Percentiles rank a stretch among this genome's conserved stretches.
Evolutionary conservation across 768 basidiomycete species (phyloP).

Genomic region (Sporobolomyces pararoseus): DNA sequence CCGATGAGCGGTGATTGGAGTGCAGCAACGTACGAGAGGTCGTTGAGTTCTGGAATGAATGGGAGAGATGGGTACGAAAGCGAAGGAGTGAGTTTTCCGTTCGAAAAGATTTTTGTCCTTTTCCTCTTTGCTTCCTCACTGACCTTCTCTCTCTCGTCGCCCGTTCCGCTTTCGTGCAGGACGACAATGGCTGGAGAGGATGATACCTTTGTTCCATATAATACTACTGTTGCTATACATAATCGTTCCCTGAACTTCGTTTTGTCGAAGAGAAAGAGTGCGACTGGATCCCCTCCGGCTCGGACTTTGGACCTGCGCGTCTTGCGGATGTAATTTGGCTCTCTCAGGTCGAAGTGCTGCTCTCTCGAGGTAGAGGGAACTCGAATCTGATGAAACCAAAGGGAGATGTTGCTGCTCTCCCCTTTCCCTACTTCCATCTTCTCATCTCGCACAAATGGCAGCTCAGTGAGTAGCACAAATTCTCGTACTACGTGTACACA

Average conservation of each 20-base stretch:
- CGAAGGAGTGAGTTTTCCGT: constrained; percentile 13
- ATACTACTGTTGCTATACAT: background rate
- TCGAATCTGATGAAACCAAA: background rate
- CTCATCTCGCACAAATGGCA: constrained; percentile 16
- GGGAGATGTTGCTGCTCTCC: background rate
- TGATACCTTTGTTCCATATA: background rate
- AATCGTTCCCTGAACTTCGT: no score
- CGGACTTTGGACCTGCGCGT: no score
- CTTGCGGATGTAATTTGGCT: no score
- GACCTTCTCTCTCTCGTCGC: background rate
- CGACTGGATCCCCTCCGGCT: no score
- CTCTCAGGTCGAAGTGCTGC: no score
- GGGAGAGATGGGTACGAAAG: constrained; percentile 34
- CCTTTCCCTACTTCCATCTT: background rate
- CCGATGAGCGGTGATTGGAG: constrained; percentile 41
- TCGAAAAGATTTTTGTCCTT: background rate
- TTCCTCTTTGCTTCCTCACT: background rate
- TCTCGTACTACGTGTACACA: no score
- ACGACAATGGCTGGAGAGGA: constrained; percentile 14
- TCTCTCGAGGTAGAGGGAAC: background rate
- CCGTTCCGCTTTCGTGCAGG: background rate
- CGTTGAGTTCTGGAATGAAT: constrained; percentile 19
- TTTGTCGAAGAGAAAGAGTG: no score
- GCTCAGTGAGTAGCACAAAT: constrained; percentile 4
- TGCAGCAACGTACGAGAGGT: constrained; percentile 16